These are phyloP conservation scores for Paramecium sonneborni DNA, from an alignment of 73 alveolate species.

Conservation along the genomic window DNA sequence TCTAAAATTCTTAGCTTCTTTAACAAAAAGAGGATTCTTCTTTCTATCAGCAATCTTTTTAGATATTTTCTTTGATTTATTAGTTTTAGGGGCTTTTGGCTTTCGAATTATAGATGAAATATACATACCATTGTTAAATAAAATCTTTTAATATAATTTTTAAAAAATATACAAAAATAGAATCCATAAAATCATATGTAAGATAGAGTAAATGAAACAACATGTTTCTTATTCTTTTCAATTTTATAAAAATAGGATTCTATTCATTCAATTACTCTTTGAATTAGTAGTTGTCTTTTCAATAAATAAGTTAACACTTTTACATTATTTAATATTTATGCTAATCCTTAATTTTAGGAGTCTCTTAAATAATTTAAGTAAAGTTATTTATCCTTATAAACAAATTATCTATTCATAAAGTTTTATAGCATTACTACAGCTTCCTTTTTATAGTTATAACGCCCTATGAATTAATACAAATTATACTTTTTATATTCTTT, in stretches of 20 bases:
- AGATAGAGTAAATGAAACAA: slow-evolving; percentile 3
- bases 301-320: neutral
- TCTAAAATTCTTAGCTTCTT: slow-evolving; percentile 89
- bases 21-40: slow-evolving; percentile 82
- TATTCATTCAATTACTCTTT: neutral
- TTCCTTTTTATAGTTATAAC: slow-evolving; percentile 16
- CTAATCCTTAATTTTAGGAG: neutral
- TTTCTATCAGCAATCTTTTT: slow-evolving; percentile 51
- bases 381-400: neutral
- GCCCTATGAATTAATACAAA: slow-evolving; percentile 4
- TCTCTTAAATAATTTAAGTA: neutral
- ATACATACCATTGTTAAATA: neutral
- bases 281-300: slow-evolving; percentile 10
- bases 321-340: neutral
- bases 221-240: neutral
- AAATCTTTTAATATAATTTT: slow-evolving; percentile 42
- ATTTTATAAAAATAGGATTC: neutral
- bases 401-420: neutral
- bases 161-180: neutral
- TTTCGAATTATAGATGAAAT: neutral
- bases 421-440: neutral
- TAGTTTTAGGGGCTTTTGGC: slow-evolving; percentile 53
- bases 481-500: too few relatives aligned
- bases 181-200: slow-evolving; percentile 5
- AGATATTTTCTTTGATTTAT: slow-evolving; percentile 50